Base-by-base conservation (phyloP, 345 rosid species). In the Cardamine chenopodiifolia region DNA sequence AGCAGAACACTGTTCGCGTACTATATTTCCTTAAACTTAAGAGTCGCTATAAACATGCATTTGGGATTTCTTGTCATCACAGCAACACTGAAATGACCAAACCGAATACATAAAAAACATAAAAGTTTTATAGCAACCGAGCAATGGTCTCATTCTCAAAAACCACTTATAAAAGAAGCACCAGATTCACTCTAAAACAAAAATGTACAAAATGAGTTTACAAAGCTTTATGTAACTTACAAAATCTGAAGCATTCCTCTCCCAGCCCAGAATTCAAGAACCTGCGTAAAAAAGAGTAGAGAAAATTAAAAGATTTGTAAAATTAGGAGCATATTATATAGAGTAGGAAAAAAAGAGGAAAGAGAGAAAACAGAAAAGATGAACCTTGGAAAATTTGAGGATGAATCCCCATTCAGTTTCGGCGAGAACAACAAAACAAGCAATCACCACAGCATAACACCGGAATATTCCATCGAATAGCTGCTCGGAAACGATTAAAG, bases 191-290 rank as follows among this genome's bases (percentile, higher is more conserved):
- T 6, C 23, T 8, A 48, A 58, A 3, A 12, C 2, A 13, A 71
- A 44, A 7, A 40, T 8, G 61, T 8, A 73, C 2, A 34, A 58
- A 31, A 59, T 26, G 40, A 34, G 45, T 71, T 50, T 6, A 29
- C 20, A 55, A 40, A 55, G 47, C 9, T 29, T 2, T 42, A 26
- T 72, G 66, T n/a, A 76, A 87, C 97, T 76, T 87, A 95, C 99
- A 92, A 95, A 81, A 95, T 95, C 79, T 95, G 97, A 84, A 95
- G 97, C 99, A 92, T 92, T 61, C 97, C 97, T 86, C 99, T 85
- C 5, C 96, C 97, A 82, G 73, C 96, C 96, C 97, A 95, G 71
- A 71, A 95, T 69, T 95, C 97, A 84, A 95, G 78, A 22, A 92
- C 83, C 99, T 95, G 87, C 73, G 79, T 68, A 32, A 72, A 28